Evolutionary conservation across 306 rosid genomes (phyloP), one percentile per base, ranked within the genome.

Genomic region (Quercus wislizeni): DNA sequence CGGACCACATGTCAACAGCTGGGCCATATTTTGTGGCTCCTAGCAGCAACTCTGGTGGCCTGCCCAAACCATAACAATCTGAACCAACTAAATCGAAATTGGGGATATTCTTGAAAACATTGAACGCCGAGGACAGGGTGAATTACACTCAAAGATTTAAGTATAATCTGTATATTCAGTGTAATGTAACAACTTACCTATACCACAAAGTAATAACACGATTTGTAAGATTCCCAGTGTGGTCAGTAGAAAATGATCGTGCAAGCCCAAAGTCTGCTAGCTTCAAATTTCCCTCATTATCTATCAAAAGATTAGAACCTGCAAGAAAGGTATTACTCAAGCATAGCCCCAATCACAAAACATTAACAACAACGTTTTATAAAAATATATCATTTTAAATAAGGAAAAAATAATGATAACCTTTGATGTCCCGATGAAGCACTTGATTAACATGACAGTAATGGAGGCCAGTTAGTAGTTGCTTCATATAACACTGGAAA

Each of bases 1-100:
- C 95, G 75, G 95, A 91, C 95, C 95, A 91, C 92, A 91, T 85
- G 67, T 91, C 95, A 78, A 91, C 90, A 51, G 95, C 91, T 20
- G 95, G 91, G 19, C 93, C 96, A 81, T 91, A 91, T 83, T 84
- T 89, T 15, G 93, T 91, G 74, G 93, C 84, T 81, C 93, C 95
- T 21, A 91, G 87, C 46, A 91, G 89, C 85, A 91, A 80, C 80
- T 91, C 95, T 5, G 92, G 95, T 46, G 95, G 95, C 78, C 92
- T 90, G 84, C n/a, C 76, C 70, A 85, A 70, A 81, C n/a, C 58
- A 81, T 15, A 8, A 58, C 55, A 84, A 51, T 73, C 38, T 43
- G 52, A 56, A 76, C 43, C 61, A 14, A 35, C 19, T 23, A 2
- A 41, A 46, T 14, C 10, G 28, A 65, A 52, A 56, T 14, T 4